Evolutionary conservation across 805 yeast genomes (phyloP).

Genomic region (Starmerella tilneyi): DNA sequence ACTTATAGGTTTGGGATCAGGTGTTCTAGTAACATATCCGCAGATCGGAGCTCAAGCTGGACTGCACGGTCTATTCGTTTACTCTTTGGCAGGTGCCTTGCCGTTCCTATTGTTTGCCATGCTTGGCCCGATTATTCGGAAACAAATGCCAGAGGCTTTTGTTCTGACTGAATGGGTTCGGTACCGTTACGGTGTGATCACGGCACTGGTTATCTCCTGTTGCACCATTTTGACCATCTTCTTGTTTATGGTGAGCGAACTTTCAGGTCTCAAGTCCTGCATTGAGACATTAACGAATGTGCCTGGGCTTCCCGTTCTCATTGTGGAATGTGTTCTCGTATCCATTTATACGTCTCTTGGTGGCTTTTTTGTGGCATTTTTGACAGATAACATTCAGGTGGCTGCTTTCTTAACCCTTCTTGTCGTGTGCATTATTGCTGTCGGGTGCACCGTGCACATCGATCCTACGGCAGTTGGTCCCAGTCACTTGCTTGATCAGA

Average conservation of each 20-base stretch:
- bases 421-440: conserved; percentile 64
- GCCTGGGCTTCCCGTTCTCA: conserved; percentile 67
- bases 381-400: conserved; percentile 84
- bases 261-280: conserved; percentile 69
- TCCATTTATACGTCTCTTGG: conserved; percentile 80
- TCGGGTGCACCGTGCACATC: conserved; percentile 43
- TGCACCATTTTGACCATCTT: conserved; percentile 79
- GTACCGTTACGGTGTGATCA: conserved; percentile 59
- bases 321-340: conserved; percentile 78
- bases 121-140: conserved; percentile 70
- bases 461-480: conserved; percentile 55
- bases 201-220: conserved; percentile 65
- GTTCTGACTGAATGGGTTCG: conserved; percentile 93
- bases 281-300: conserved; percentile 68
- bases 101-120: conserved; percentile 79
- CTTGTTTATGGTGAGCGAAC: conserved; percentile 77
- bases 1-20: conserved; percentile 68
- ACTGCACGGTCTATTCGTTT: conserved; percentile 74
- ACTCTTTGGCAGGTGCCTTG: conserved; percentile 65
- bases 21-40: conserved; percentile 74
- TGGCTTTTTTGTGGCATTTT: conserved; percentile 78
- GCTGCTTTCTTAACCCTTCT: conserved; percentile 53
- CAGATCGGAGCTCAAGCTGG: conserved; percentile 81
- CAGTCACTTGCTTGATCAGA: conserved; percentile 52
- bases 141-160: conserved; percentile 77